Evolutionary conservation across 345 rosid species (phyloP), one percentile per base, ranked within the genome.

Genomic region (Jatropha curcas): DNA sequence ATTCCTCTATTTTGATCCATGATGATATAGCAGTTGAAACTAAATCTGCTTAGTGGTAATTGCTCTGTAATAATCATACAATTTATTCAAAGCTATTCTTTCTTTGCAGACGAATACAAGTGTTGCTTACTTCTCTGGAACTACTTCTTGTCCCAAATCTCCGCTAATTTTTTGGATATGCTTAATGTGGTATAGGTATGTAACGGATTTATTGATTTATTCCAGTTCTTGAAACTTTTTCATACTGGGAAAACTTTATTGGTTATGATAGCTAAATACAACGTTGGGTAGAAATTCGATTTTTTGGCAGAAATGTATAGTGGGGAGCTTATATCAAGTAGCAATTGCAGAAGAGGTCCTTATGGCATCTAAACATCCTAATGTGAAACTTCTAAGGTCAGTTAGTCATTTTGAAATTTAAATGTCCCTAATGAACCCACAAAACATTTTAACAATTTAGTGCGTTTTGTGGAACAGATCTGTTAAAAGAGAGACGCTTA

Each of bases 401-500:
- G 86, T 71, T 60, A 24, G 37, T 20, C 63, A 27, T 27, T n/a
- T 77, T 66, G 59, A 9, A 39, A 65, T 74, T 39, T n/a, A n/a
- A n/a, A n/a, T 73, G 57, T 46, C 64, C 66, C 25, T 45, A 9
- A 59, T 59, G 65, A 48, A 22, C 12, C 39, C 14, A 24, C 53
- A 33, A 31, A 31, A 20, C 5, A 25, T 34, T 33, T 27, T 52
- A 67, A 27, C 43, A 27, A 43, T 63, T n/a, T 67, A 59, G 75
- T 70, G 35, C 53, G 62, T 33, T 74, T 58, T 63, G 31, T 70
- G 74, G 16, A 75, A 58, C 92, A 96, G 99, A 75, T 93, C 99
- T 68, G 99, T 96, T 56, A 96, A 96, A 85, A 88, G 98, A 84
- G 99, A 96, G 82, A 91, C 98, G 24, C 90, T 93, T 46, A 96